Base-by-base conservation (phyloP, 768 basidiomycete genomes). In the Collybia sordida region DNA sequence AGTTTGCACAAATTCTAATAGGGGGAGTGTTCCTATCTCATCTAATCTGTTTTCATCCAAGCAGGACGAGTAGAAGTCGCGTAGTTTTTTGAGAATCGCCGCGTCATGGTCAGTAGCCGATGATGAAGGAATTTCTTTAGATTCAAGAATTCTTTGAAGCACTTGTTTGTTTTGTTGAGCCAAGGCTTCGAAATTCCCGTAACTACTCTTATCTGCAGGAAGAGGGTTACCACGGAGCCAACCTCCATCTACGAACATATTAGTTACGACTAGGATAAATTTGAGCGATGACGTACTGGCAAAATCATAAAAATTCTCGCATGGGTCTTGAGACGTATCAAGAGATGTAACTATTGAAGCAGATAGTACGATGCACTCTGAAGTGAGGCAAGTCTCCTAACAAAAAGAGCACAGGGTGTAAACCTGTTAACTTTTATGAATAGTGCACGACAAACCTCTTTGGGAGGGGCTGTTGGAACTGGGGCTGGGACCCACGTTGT, bases 221-320 rank as follows among this genome's bases (percentile, higher is more conserved):
- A 99, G 77, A 25, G 91, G 88, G 64, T 98, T 85, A 0, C 73
- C 69, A 36, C 79, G 80, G 17, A 89, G 74, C 96, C 96, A 99
- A 11, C 93, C 93, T 15, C 92, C 91, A 61, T 87, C 91, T 95
- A 50, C 31, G 11, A 11, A 14, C 35, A 14, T 45, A 49, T 49
- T 14, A 41, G 44, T 36, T 15, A 27, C 14, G 23, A 31, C 9
- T 23, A 38, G n/a, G 38, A 19, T 1, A 56, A 18, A 38, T 40
- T 51, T 44, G 34, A 46, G 49, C 36, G 42, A 46, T 11, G 7
- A 84, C 91, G 60, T 61, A 95, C 93, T 95, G 8, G 94, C 84
- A 69, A 85, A 98, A 55, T 87, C 81, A 62, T 94, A 98, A 66
- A 98, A 97, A 68, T 93, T 88, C 57, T 98, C 90, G 67, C 97